A percentile compares a stretch with the other conserved stretches of the same genome.
Evolutionary conservation across 768 basidiomycete genomes (phyloP).

Genomic region (Boletellus sp.): DNA sequence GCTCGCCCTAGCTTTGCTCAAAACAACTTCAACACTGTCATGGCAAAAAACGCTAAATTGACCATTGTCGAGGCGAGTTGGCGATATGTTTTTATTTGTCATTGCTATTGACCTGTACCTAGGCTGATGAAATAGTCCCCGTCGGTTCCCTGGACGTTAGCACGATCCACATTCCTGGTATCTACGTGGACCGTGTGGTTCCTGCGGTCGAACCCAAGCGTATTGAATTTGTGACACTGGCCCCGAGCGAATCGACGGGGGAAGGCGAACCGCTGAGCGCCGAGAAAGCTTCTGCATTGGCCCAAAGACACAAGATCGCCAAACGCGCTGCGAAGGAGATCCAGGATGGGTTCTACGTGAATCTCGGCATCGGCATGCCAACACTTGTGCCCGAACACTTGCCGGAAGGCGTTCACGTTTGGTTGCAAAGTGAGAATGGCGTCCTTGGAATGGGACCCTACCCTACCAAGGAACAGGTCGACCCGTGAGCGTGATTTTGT

Average conservation of each 20-base stretch:
- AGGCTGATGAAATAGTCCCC: conserved; percentile 91
- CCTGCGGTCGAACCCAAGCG: conserved; percentile 69
- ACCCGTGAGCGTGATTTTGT: conserved; percentile 56
- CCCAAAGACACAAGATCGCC: conserved; percentile 71
- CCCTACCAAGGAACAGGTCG: conserved; percentile 73
- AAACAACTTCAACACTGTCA: conserved; percentile 82
- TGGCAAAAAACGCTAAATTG: conserved; percentile 86
- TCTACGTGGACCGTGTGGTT: conserved; percentile 89
- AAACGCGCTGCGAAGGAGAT: conserved; percentile 87
- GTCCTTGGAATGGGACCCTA: conserved; percentile 90
- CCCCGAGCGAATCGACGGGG: conserved; percentile 39
- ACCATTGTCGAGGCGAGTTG: conserved; percentile 81
- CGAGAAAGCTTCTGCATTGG: conserved; percentile 51
- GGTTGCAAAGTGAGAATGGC: conserved; percentile 90
- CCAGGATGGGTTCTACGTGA: conserved; percentile 83
- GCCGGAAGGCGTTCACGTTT: conserved; percentile 71
- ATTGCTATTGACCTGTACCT: not conserved
- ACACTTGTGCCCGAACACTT: conserved; percentile 82
- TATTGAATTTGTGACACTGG: conserved; percentile 73
- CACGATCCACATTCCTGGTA: conserved; percentile 76
- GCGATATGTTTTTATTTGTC: conserved; percentile 1
- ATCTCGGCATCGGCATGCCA: conserved; percentile 89
- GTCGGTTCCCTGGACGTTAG: conserved; percentile 77
- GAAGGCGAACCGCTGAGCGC: conserved; percentile 33
- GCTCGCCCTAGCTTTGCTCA: conserved; percentile 60